Conservation (phyloP, 2,329 filamentous ascomycete genomes). For the Talaromyces piceae region DNA sequence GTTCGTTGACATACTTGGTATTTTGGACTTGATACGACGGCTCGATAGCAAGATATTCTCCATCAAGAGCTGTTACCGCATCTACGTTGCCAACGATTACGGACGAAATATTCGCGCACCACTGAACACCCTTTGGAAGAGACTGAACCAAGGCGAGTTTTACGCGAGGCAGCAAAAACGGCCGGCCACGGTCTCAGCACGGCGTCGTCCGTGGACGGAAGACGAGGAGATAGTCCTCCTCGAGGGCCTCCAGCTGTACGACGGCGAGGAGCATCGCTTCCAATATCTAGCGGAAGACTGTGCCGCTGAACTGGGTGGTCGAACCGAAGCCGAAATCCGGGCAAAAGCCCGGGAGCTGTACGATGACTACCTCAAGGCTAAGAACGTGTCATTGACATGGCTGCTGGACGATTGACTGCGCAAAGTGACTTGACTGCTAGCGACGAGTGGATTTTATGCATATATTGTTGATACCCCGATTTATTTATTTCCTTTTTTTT, state of each 20-base stretch:
- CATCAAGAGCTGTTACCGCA: conserved; percentile 7
- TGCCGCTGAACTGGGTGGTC: conserved; percentile 10
- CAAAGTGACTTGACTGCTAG: not conserved
- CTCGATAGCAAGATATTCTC: conserved; percentile 13
- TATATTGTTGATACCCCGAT: not conserved
- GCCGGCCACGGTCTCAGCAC: not conserved
- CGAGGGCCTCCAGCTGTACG: conserved; percentile 18
- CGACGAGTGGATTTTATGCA: conserved; percentile 9
- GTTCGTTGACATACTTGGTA: conserved; percentile 14
- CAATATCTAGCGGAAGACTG: conserved; percentile 6
- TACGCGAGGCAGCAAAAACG: not conserved
- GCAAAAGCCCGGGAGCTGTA: conserved; percentile 14
- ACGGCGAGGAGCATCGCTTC: conserved; percentile 10
- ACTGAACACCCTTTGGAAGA: conserved; percentile 12
- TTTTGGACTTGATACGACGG: conserved; percentile 14
- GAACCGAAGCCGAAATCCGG: conserved; percentile 15
- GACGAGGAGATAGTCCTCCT: conserved; percentile 19
- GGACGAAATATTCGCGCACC: conserved; percentile 8
- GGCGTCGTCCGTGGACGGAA: conserved; percentile 15
- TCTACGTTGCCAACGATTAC: conserved; percentile 6
- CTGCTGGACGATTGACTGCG: conserved; percentile 10
- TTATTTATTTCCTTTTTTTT: too few species aligned
- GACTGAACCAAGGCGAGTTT: conserved; percentile 4
- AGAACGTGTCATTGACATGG: conserved; percentile 6
- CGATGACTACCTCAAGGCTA: conserved; percentile 6